A percentile compares a stretch with the other conserved stretches of the same genome.
Evolutionary conservation across 140 eudicot genomes (phyloP).

Genomic region (Anethum foeniculum): DNA sequence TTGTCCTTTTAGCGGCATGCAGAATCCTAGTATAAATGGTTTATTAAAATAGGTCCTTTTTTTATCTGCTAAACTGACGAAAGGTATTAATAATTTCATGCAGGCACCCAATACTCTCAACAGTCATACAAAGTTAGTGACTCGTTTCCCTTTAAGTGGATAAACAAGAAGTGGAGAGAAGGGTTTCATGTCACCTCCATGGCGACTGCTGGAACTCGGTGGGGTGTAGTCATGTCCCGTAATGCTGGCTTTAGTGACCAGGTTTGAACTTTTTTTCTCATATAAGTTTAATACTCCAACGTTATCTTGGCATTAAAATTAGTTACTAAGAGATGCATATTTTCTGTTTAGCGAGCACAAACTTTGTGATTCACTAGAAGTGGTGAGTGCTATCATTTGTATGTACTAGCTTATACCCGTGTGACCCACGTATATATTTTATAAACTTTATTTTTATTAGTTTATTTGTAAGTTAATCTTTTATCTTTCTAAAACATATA

Average conservation of each 20-base stretch:
- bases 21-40: neutral
- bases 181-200: slow-evolving; percentile 92
- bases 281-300: neutral
- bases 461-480: too few species aligned
- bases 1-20: neutral
- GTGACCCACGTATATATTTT: too few species aligned
- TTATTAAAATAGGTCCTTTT: neutral
- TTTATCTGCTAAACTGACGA: neutral
- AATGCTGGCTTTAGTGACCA: slow-evolving; percentile 87
- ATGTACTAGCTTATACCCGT: neutral
- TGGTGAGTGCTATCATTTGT: neutral
- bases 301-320: neutral
- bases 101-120: slow-evolving; percentile 87
- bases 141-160: slow-evolving; percentile 96
- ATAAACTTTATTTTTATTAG: too few species aligned
- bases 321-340: neutral
- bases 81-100: slow-evolving; percentile 5
- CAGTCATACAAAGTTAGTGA: slow-evolving; percentile 98
- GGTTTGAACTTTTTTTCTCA: slow-evolving; percentile 29
- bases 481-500: too few species aligned
- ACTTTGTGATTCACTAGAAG: neutral
- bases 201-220: slow-evolving; percentile 93
- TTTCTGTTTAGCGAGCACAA: neutral
- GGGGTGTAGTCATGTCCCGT: slow-evolving; percentile 99
- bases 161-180: slow-evolving; percentile 97